These are phyloP conservation scores for Kwoniella dejecticola DNA, from an alignment of 768 basidiomycete genomes.

Conservation along the genomic window DNA sequence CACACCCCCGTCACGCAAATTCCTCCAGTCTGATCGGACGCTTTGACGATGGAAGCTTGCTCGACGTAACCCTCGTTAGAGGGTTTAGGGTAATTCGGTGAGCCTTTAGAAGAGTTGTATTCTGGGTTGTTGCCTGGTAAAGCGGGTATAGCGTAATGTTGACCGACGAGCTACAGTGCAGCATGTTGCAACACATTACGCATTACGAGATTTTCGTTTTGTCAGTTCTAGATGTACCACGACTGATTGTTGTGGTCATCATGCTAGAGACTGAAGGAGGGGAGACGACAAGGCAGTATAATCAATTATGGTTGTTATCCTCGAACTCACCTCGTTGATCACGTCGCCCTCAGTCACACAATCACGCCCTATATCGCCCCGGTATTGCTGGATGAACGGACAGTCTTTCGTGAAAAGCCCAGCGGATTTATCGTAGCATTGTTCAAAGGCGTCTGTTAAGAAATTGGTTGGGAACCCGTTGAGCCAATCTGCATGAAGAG, in stretches of 20 bases:
- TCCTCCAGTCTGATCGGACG: slow-evolving; percentile 18
- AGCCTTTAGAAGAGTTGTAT: slow-evolving; percentile 31
- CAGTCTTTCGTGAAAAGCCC: slow-evolving; percentile 15
- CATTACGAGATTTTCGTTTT: too few relatives aligned
- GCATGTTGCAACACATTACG: too few relatives aligned
- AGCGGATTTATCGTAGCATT: slow-evolving; percentile 19
- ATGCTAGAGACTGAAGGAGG: too few relatives aligned
- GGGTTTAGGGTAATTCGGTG: slow-evolving; percentile 18
- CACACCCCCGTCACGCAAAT: slow-evolving; percentile 17
- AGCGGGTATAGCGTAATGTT: neutral
- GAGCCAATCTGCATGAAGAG: slow-evolving; percentile 39
- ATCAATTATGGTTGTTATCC: too few relatives aligned
- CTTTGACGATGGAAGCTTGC: slow-evolving; percentile 20
- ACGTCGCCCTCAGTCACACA: slow-evolving; percentile 31
- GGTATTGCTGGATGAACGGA: neutral
- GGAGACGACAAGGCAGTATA: too few relatives aligned
- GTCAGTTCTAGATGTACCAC: too few relatives aligned
- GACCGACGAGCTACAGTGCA: slow-evolving; percentile 7
- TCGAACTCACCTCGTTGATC: slow-evolving; percentile 33
- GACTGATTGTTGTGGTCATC: too few relatives aligned
- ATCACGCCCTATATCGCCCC: slow-evolving; percentile 8
- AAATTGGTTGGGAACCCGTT: slow-evolving; percentile 39
- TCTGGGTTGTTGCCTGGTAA: slow-evolving; percentile 36
- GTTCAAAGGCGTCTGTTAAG: slow-evolving; percentile 29
- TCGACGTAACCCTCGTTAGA: slow-evolving; percentile 19